A percentile compares a stretch with the other conserved stretches of the same genome.
These are phyloP conservation scores for Oryza glumipatula DNA, from an alignment of 176 grass and related monocot species.

Conservation along the genomic window DNA sequence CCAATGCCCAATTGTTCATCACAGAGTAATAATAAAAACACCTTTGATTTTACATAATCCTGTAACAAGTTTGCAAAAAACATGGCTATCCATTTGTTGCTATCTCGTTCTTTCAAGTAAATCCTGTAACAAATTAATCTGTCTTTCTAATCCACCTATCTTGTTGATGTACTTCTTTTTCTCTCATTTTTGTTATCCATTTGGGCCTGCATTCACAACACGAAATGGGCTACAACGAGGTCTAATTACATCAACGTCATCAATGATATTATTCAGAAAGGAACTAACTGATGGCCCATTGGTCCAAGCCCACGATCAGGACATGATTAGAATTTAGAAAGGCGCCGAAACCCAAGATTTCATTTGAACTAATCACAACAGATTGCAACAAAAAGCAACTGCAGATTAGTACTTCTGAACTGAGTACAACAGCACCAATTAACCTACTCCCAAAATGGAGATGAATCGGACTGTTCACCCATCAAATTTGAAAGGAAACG, in stretches of 20 bases:
- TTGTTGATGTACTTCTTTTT: neutral
- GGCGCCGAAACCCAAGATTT: neutral
- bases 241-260: neutral
- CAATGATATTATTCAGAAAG: too few species aligned
- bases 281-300: too few species aligned
- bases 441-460: conserved; percentile 36
- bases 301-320: too few species aligned
- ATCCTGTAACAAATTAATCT: neutral
- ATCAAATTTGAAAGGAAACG: neutral
- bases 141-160: neutral
- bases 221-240: neutral
- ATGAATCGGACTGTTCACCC: conserved; percentile 17
- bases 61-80: neutral
- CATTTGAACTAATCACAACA: neutral
- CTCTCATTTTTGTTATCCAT: neutral
- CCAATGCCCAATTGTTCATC: too few species aligned
- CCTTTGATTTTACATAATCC: too few species aligned
- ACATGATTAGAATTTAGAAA: too few species aligned
- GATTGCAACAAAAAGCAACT: neutral
- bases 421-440: conserved; percentile 1
- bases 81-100: neutral
- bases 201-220: neutral
- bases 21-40: too few species aligned
- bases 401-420: neutral
- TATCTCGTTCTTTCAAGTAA: neutral